phyloP scores from a whole-genome alignment of 2,329 filamentous ascomycete genomes.

The Trichoderma brevicompactum region DNA sequence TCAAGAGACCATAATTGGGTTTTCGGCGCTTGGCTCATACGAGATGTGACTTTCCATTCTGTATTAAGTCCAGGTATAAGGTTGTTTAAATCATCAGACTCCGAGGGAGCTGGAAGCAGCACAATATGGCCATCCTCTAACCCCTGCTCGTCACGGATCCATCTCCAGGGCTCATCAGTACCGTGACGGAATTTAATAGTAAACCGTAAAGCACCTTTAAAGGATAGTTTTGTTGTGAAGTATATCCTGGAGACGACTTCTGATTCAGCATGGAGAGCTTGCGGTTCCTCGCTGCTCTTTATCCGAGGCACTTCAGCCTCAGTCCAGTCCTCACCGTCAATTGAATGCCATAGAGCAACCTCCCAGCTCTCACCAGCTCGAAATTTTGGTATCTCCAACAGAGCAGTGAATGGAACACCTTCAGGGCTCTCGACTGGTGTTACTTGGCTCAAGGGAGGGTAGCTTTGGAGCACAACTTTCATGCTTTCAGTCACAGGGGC shows the following conservation, averaged over 20 bases:
- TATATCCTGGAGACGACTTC: conserved; percentile 48
- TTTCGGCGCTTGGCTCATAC: conserved; percentile 67
- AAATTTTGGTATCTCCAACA: conserved; percentile 67
- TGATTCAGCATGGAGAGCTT: conserved; percentile 53
- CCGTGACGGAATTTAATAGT: conserved; percentile 70
- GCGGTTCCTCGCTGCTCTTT: conserved; percentile 44
- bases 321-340: conserved; percentile 59
- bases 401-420: conserved; percentile 63
- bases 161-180: conserved; percentile 64
- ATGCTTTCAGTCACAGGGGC: conserved; percentile 39
- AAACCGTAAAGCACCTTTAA: conserved; percentile 60
- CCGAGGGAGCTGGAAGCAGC: conserved; percentile 39
- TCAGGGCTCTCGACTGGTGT: conserved; percentile 59
- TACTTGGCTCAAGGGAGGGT: conserved; percentile 76
- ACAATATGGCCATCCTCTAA: conserved; percentile 68
- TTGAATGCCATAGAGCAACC: conserved; percentile 72
- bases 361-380: conserved; percentile 67
- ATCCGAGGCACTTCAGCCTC: conserved; percentile 52
- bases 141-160: conserved; percentile 68
- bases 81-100: conserved; percentile 51
- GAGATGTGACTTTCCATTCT: conserved; percentile 57
- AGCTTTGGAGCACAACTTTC: conserved; percentile 51
- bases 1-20: conserved; percentile 74
- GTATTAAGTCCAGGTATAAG: conserved; percentile 63
- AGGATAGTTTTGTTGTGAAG: conserved; percentile 58